phyloP scores from a whole-genome alignment of 148 eudicot species.

The Diospyros lotus region DNA sequence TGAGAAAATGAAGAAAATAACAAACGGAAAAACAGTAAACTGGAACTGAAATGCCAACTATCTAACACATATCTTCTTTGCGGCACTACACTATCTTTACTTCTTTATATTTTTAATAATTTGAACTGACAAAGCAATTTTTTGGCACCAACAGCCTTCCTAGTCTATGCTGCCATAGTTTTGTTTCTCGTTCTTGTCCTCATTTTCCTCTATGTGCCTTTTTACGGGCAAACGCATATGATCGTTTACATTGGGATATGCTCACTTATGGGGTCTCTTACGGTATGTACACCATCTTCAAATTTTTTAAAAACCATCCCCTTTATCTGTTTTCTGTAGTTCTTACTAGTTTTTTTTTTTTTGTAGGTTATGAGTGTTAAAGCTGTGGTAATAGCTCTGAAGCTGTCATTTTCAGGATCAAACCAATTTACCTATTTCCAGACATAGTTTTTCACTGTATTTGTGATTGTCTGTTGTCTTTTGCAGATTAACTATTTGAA shows the following conservation, averaged over 20 bases:
- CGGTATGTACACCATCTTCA: constrained; percentile 37
- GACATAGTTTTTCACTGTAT: constrained; percentile 77
- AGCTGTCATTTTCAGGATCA: constrained; percentile 62
- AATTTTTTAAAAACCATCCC: neutral
- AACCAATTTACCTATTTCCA: constrained; percentile 80
- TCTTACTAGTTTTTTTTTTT: neutral
- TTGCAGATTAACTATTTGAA: constrained; percentile 88
- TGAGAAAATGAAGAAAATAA: too few relatives aligned
- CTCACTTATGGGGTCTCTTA: constrained; percentile 67
- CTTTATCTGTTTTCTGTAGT: constrained; percentile 1
- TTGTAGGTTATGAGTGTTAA: constrained; percentile 88
- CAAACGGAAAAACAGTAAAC: too few relatives aligned
- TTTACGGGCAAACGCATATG: constrained; percentile 66
- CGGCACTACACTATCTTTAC: too few relatives aligned
- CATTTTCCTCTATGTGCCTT: constrained; percentile 45
- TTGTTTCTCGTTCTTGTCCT: constrained; percentile 42
- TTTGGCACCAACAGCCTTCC: constrained; percentile 41
- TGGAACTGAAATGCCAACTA: too few relatives aligned
- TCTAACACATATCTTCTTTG: too few relatives aligned
- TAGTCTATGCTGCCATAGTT: constrained; percentile 53
- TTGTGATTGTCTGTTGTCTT: constrained; percentile 53
- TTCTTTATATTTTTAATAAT: too few relatives aligned
- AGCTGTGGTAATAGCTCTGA: constrained; percentile 85
- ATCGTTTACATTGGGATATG: constrained; percentile 71
- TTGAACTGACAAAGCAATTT: too few relatives aligned